Percentiles rank a stretch among this genome's conserved stretches.
Evolutionary conservation across 176 grass and related monocot genomes (phyloP).

Genomic region (Oryza rufipogon): DNA sequence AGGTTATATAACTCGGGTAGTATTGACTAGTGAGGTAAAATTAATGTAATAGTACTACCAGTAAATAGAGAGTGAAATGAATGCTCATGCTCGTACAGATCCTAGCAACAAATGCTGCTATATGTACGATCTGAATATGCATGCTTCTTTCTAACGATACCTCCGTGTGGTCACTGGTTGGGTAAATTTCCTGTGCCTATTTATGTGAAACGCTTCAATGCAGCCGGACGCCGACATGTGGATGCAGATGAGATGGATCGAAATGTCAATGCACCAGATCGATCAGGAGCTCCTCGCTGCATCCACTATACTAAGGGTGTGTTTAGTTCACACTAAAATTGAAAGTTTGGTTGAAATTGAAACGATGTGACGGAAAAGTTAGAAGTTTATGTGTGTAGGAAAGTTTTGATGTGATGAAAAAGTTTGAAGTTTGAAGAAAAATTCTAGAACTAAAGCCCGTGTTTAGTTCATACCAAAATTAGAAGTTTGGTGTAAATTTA

Average conservation of each 20-base stretch:
- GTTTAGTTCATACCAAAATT: too few species aligned
- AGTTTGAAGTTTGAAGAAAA: too few species aligned
- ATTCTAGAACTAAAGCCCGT: too few species aligned
- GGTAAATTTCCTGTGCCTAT: background rate
- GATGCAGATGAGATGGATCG: background rate
- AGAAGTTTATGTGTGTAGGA: too few species aligned
- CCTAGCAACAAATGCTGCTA: background rate
- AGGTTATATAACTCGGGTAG: too few species aligned
- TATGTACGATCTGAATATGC: background rate
- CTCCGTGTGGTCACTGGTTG: background rate
- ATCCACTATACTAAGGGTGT: background rate
- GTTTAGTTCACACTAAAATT: too few species aligned
- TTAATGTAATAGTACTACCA: too few species aligned
- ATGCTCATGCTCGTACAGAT: background rate
- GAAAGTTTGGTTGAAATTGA: too few species aligned
- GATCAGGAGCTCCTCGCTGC: background rate
- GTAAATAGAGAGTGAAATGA: background rate
- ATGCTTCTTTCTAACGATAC: background rate
- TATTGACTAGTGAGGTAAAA: too few species aligned
- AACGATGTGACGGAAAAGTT: too few species aligned
- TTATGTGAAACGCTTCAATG: background rate
- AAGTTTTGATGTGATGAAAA: too few species aligned
- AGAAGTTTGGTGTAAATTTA: too few species aligned
- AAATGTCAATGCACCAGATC: background rate
- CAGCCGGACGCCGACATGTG: background rate